A percentile compares a stretch with the other conserved stretches of the same genome.
Evolutionary conservation across 495 filamentous ascomycete species (phyloP).

Genomic region (Neurospora sp.): DNA sequence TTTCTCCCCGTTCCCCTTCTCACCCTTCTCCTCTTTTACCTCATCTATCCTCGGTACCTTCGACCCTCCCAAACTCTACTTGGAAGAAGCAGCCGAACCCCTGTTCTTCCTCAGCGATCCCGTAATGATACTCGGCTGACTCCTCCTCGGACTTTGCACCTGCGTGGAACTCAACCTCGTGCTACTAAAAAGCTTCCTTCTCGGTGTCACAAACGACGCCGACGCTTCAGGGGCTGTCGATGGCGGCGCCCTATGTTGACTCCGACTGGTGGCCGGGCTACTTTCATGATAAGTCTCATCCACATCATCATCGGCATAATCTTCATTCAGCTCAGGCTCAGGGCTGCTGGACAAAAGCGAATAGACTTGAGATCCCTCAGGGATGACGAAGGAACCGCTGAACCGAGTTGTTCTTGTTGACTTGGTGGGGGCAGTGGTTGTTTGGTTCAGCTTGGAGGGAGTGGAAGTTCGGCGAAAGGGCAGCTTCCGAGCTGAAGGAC

Average conservation of each 20-base stretch:
- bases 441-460: neutral
- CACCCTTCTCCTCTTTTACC: neutral
- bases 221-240: neutral
- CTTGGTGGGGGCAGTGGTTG: neutral
- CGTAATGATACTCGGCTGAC: neutral
- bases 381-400: conserved; percentile 17
- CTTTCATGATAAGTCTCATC: conserved; percentile 26
- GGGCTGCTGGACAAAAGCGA: conserved; percentile 29
- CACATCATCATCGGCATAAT: conserved; percentile 35
- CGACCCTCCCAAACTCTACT: neutral
- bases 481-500: conserved; percentile 5
- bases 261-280: neutral
- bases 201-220: conserved; percentile 12
- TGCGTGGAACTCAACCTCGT: neutral
- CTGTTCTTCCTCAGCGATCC: neutral
- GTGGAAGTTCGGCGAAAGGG: neutral
- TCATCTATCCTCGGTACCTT: neutral
- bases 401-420: neutral
- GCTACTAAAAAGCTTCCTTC: conserved; percentile 4
- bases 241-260: conserved; percentile 2
- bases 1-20: neutral
- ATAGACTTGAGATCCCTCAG: conserved; percentile 29
- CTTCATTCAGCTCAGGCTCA: conserved; percentile 25
- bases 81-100: neutral
- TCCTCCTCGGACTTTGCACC: neutral